phyloP scores from a whole-genome alignment of 192 early-diverging fungal genomes.

The Podila clonocystis region DNA sequence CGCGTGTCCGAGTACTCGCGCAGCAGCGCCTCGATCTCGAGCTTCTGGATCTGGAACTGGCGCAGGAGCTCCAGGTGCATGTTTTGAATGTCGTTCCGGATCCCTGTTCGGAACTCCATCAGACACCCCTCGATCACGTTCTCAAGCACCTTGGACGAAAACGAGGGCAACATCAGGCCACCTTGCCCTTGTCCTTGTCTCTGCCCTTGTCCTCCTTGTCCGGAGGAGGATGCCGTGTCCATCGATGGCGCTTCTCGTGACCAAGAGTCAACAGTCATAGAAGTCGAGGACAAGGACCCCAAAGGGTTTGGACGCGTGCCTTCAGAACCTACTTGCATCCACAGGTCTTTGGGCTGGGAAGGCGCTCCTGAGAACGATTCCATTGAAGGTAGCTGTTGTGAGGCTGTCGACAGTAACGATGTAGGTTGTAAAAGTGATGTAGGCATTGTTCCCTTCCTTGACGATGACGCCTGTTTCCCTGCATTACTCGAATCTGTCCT shows the following conservation, averaged over 20 bases:
- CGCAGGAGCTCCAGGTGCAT: constrained; percentile 76
- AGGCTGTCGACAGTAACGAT: background rate
- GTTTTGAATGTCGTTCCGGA: constrained; percentile 72
- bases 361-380: too few relatives aligned
- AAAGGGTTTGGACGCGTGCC: background rate
- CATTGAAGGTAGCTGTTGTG: too few relatives aligned
- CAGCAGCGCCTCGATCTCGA: constrained; percentile 68
- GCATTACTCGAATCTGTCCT: background rate
- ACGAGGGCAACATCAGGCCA: background rate
- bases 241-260: background rate
- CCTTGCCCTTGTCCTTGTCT: background rate
- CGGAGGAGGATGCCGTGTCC: background rate
- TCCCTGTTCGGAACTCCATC: constrained; percentile 61
- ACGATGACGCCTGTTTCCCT: too few relatives aligned
- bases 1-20: constrained; percentile 56
- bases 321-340: constrained; percentile 28
- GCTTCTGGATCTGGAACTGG: constrained; percentile 77
- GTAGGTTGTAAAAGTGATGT: background rate
- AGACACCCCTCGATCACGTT: constrained; percentile 69
- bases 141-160: constrained; percentile 59
- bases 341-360: constrained; percentile 9
- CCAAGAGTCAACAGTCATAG: background rate
- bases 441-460: background rate
- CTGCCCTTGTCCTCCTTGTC: background rate
- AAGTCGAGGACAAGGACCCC: background rate